A percentile compares a stretch with the other conserved stretches of the same genome.
These are phyloP conservation scores for Candida fluviatilis DNA, from an alignment of 805 yeast species.

Conservation along the genomic window DNA sequence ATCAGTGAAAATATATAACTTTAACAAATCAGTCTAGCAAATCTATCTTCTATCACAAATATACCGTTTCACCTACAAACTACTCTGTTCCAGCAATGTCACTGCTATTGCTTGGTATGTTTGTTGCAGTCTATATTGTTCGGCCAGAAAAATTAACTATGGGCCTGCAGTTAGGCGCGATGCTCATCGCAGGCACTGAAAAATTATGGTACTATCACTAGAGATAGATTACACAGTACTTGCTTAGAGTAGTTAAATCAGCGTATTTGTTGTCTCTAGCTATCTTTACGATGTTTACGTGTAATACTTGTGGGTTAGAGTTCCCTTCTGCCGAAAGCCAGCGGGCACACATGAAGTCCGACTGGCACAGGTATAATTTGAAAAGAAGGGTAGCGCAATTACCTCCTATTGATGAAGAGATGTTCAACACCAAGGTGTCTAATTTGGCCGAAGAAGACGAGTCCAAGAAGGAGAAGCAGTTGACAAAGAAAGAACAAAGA, in stretches of 20 bases:
- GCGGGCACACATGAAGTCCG: conserved; percentile 92
- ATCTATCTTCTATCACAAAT: background rate
- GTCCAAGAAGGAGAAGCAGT: conserved; percentile 18
- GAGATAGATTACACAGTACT: background rate
- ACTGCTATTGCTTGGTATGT: background rate
- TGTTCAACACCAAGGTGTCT: conserved; percentile 29
- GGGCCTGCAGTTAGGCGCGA: background rate
- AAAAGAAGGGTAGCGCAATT: conserved; percentile 83
- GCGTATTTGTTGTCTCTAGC: too few relatives aligned
- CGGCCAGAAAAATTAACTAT: background rate
- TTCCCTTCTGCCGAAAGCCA: conserved; percentile 83
- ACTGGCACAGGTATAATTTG: conserved; percentile 96
- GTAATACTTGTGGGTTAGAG: conserved; percentile 83
- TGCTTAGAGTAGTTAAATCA: too few relatives aligned
- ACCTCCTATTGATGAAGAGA: conserved; percentile 41
- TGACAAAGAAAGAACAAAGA: conserved; percentile 49
- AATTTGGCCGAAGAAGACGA: conserved; percentile 14
- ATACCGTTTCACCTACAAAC: conserved; percentile 2
- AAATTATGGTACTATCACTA: background rate
- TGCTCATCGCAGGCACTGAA: background rate
- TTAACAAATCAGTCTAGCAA: background rate
- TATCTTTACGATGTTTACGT: conserved; percentile 57
- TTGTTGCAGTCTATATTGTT: too few relatives aligned
- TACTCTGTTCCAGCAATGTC: background rate
- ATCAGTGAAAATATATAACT: too few relatives aligned